These are phyloP conservation scores for Rhizophagus sp. DNA, from an alignment of 192 early-diverging fungal species.

Conservation along the genomic window DNA sequence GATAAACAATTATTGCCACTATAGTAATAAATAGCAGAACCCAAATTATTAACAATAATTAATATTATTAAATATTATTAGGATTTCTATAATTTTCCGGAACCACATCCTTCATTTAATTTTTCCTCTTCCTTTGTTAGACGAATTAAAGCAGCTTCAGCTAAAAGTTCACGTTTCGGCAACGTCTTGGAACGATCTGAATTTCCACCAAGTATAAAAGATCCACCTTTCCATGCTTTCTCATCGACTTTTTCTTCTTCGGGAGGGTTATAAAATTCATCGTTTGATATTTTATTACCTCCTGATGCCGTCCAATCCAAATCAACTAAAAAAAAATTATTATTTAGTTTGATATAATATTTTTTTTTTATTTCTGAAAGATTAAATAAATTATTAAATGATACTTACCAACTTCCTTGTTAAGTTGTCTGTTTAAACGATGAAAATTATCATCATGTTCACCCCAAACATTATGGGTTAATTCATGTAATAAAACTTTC, in stretches of 20 bases:
- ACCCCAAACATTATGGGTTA: slow-evolving; percentile 70
- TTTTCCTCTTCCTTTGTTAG: slow-evolving; percentile 69
- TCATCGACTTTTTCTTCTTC: slow-evolving; percentile 39
- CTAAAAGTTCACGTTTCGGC: slow-evolving; percentile 50
- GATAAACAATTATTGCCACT: too few species aligned
- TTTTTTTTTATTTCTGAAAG: neutral
- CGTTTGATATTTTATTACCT: slow-evolving; percentile 35
- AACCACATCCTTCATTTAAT: slow-evolving; percentile 57
- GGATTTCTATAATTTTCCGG: neutral
- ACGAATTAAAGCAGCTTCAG: slow-evolving; percentile 56
- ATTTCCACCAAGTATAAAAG: slow-evolving; percentile 60
- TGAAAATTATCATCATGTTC: slow-evolving; percentile 79
- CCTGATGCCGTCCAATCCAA: slow-evolving; percentile 54
- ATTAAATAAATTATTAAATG: neutral
- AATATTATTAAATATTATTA: neutral
- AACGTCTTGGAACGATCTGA: slow-evolving; percentile 7
- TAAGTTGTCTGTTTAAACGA: slow-evolving; percentile 70
- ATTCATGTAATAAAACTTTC: slow-evolving; percentile 76
- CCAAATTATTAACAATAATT: too few species aligned
- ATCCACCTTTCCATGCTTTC: slow-evolving; percentile 52
- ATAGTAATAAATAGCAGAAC: too few species aligned
- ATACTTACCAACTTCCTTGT: slow-evolving; percentile 55
- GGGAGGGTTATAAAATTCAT: slow-evolving; percentile 43
- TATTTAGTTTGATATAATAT: neutral
- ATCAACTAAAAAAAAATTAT: slow-evolving; percentile 14